Evolutionary conservation across 2,329 filamentous ascomycete genomes (phyloP).

Genomic region (Fusarium sp.): DNA sequence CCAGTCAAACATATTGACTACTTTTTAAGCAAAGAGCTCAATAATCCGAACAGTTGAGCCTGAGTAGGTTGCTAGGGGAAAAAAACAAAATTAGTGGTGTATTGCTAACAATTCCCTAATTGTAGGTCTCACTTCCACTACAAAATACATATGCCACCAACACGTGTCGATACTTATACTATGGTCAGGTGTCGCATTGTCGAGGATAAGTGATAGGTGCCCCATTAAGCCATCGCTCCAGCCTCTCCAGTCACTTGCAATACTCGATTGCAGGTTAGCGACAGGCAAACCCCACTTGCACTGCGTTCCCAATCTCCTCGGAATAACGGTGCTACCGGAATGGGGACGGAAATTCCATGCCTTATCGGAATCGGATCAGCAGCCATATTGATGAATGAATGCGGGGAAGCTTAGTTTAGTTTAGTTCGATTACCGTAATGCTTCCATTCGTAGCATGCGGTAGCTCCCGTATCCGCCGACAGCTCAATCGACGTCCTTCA

Average conservation of each 20-base stretch:
- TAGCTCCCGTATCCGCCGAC: neutral
- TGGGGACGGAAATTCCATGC: conserved; percentile 1
- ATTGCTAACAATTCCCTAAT: no score
- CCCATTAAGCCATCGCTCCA: no score
- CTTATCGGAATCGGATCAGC: no score
- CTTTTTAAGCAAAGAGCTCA: neutral
- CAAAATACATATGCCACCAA: no score
- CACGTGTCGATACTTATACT: no score
- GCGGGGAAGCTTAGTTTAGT: neutral
- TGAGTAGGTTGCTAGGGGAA: no score
- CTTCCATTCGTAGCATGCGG: neutral
- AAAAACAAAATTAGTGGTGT: no score
- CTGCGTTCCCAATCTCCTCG: neutral
- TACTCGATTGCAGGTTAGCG: neutral
- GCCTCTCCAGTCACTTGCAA: neutral
- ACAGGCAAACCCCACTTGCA: no score
- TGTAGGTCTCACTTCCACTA: no score
- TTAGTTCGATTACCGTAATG: neutral
- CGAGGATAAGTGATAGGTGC: neutral
- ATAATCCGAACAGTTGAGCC: no score
- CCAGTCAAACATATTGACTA: conserved; percentile 32
- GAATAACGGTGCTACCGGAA: neutral
- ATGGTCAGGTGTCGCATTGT: neutral
- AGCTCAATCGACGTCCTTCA: neutral
- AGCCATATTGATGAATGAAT: neutral